Percentiles rank a stretch among this genome's conserved stretches.
Evolutionary conservation across 106 monocot species (phyloP).

Genomic region (Dendrobium nobile): DNA sequence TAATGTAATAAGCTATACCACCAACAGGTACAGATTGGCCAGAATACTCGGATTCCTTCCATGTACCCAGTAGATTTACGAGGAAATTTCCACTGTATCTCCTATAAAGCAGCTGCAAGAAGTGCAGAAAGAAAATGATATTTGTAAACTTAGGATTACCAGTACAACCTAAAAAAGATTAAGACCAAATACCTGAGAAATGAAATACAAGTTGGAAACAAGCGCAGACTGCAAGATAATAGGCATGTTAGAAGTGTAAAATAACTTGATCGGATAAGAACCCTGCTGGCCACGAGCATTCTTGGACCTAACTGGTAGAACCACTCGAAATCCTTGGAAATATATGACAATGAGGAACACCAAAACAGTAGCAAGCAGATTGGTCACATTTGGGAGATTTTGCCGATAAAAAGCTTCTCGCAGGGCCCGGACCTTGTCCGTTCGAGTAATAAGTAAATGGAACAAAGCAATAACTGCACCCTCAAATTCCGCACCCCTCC

Average conservation of each 20-base stretch:
- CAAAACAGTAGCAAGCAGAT: slow-evolving; percentile 37
- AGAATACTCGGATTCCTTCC: slow-evolving; percentile 52
- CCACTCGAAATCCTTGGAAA: slow-evolving; percentile 44
- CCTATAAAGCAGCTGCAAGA: slow-evolving; percentile 37
- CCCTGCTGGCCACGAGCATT: slow-evolving; percentile 45
- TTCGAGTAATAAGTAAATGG: slow-evolving; percentile 40
- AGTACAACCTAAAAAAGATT: not conserved
- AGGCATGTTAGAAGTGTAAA: slow-evolving; percentile 48
- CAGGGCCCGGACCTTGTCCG: slow-evolving; percentile 39
- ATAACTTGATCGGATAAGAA: slow-evolving; percentile 41
- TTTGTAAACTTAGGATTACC: not conserved
- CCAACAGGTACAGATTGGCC: slow-evolving; percentile 39
- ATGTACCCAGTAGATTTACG: slow-evolving; percentile 36
- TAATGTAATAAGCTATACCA: slow-evolving; percentile 41
- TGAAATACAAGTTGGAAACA: slow-evolving; percentile 44
- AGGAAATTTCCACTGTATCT: slow-evolving; percentile 41
- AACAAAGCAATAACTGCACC: slow-evolving; percentile 47
- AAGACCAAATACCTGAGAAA: slow-evolving; percentile 25
- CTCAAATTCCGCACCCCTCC: slow-evolving; percentile 43
- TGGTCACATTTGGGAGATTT: slow-evolving; percentile 46
- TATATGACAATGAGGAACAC: slow-evolving; percentile 43
- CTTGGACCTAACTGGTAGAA: slow-evolving; percentile 43
- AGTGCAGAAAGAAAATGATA: not conserved
- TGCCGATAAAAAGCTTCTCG: slow-evolving; percentile 42
- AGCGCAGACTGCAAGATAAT: slow-evolving; percentile 44